Base-by-base conservation (phyloP, 78 protist genomes). In the Dictyostelium capitatum region DNA sequence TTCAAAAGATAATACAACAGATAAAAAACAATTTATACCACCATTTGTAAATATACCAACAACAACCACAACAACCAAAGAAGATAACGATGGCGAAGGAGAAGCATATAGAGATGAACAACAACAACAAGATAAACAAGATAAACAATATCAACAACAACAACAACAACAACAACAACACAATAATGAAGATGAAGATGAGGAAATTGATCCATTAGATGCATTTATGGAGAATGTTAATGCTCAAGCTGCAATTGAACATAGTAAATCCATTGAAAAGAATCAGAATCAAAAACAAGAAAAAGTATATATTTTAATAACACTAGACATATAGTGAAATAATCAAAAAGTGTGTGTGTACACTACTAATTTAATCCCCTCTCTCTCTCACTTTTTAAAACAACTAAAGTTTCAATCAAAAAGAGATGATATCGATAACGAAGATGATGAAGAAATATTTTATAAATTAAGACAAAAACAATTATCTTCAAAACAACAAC, bases 161-260 rank as follows among this genome's bases (percentile, higher is more conserved):
- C 4, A 65, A 65, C 0, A 14, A n/a, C n/a, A 65, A 65, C 17
- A 65, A 0, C 25, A n/a, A 8, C 28, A 59, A 23, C 19, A 65
- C 3, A 41, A 69, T 53, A 56, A 53, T 23, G 77, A 82, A n/a
- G 83, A 57, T 8, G 90, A 69, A 3, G 95, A 83, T 3, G 95
- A 91, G 46, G 95, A 91, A 43, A 80, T 82, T 15, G 95, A 91
- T 30, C 89, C 95, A 37, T 48, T 91, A 23, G 95, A 91, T 77
- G 90, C 89, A 65, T 91, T 82, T 32, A 91, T 91, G 95, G 90
- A 74, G 59, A 30, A 37, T 59, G 80, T 84, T 3, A 53, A 53
- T 43, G 48, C 25, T 6, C 59, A 78, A 25, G 83, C 79, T 1
- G 53, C 48, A 43, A 41, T 72, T 17, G 79, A 72, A 9, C 37